Base-by-base conservation (phyloP, 2,329 filamentous ascomycete genomes). In the Graphiopsis chlorocephala region DNA sequence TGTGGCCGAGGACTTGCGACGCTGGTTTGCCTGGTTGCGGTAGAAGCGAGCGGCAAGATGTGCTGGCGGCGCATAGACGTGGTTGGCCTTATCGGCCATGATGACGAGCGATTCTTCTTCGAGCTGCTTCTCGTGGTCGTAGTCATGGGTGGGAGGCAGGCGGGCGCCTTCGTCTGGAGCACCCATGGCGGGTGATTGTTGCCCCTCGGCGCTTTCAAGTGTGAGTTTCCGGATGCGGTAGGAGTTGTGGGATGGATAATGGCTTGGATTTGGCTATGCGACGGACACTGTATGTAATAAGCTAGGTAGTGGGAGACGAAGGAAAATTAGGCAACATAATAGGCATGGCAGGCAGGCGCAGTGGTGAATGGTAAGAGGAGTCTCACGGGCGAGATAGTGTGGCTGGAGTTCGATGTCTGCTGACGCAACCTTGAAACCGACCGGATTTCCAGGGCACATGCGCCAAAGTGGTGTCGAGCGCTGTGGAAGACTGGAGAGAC, bases 11-110 rank as follows among this genome's bases (percentile, higher is more conserved):
- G 89, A 88, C 76, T 89, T 91, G 70, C 89, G 87, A 68, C 83
- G 85, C 69, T 87, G 86, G 4, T 82, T 85, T 38, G 84, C 85
- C 66, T 88, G 74, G 66, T 71, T 72, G 68, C 80, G 85, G 78
- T 91, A 91, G 80, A 94, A 92, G 68, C 90, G 89, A 62, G 90
- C 90, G 71, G 90, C 90, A 73, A 93, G 89, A 73, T 88, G 89
- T 31, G 90, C 88, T 61, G 91, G 91, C 53, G 90, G 90, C 61
- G 87, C 86, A 73, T 86, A 84, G 68, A 81, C 75, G n/a, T 57
- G 47, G 55, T 55, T 42, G 33, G 47, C 63, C 55, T 64, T 58
- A 56, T 64, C 63, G 31, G 47, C 63, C 47, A 64, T 64, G 56
- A 64, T 64, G 29, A 64, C 48, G 35, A 62, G 48, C 11, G 60